Evolutionary conservation across 78 protist genomes (phyloP).

Genomic region (Dictyostelium capitatum): DNA sequence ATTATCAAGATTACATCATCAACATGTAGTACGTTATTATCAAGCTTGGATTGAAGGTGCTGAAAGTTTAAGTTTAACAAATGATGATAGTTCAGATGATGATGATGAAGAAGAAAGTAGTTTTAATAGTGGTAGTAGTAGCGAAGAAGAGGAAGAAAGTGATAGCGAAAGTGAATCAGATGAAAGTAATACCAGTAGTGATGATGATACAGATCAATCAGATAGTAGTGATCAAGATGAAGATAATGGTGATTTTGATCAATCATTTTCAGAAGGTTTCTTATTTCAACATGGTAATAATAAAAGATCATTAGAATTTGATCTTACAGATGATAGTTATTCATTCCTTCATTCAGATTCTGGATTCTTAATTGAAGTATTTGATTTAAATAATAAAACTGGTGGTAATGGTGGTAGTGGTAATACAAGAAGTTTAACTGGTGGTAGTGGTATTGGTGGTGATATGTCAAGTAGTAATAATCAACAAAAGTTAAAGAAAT

Average conservation of each 20-base stretch:
- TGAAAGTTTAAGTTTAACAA: conserved; percentile 13
- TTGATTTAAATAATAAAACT: conserved; percentile 43
- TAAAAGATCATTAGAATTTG: conserved; percentile 45
- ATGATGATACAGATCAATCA: no score
- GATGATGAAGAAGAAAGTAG: background rate
- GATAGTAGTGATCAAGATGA: background rate
- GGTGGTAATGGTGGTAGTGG: conserved; percentile 1
- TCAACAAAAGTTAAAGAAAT: background rate
- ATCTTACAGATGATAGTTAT: conserved; percentile 74
- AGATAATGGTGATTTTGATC: background rate
- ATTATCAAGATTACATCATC: conserved; percentile 83
- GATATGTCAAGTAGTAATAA: background rate
- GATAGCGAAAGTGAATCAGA: background rate
- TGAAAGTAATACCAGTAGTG: background rate
- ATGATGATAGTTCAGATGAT: background rate
- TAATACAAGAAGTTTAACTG: conserved; percentile 38
- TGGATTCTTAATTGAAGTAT: conserved; percentile 44
- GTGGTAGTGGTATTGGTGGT: background rate
- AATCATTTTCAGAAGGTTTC: conserved; percentile 19
- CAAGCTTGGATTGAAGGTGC: conserved; percentile 88
- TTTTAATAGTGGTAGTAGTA: background rate
- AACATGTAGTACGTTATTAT: conserved; percentile 86
- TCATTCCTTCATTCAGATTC: conserved; percentile 66
- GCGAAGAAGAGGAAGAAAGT: background rate
- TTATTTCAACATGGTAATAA: conserved; percentile 17